Evolutionary conservation across 192 early-diverging fungal genomes (phyloP).

Genomic region (Backusella parvicylindrica): DNA sequence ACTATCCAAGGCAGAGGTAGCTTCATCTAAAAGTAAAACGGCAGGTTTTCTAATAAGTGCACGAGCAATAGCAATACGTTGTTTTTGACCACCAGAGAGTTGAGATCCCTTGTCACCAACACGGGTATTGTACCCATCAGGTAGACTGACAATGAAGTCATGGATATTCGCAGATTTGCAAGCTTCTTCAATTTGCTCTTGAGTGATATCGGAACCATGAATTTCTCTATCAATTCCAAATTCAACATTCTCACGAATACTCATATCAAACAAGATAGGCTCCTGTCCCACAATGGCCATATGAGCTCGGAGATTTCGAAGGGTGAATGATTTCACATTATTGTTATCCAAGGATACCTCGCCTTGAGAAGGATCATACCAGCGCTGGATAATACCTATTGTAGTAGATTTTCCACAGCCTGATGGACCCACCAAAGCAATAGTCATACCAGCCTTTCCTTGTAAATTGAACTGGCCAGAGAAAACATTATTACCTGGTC

Average conservation of each 20-base stretch:
- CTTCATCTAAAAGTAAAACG: constrained; percentile 80
- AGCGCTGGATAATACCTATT: constrained; percentile 64
- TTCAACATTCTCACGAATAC: constrained; percentile 87
- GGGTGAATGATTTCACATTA: constrained; percentile 57
- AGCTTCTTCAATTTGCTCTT: constrained; percentile 52
- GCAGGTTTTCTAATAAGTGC: constrained; percentile 81
- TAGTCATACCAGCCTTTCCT: constrained; percentile 63
- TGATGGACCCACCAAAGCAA: constrained; percentile 83
- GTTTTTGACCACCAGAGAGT: constrained; percentile 66
- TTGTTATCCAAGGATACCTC: constrained; percentile 54
- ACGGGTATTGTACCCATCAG: constrained; percentile 59
- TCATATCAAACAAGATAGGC: constrained; percentile 85
- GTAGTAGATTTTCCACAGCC: constrained; percentile 84
- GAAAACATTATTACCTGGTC: constrained; percentile 49
- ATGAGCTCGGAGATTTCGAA: constrained; percentile 61
- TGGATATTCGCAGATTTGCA: constrained; percentile 60
- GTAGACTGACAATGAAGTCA: constrained; percentile 49
- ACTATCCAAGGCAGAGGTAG: constrained; percentile 68
- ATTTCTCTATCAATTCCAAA: constrained; percentile 53
- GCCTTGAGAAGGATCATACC: constrained; percentile 74
- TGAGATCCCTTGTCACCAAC: constrained; percentile 66
- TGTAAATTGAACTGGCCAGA: constrained; percentile 37
- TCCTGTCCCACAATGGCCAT: constrained; percentile 90
- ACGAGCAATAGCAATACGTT: constrained; percentile 82
- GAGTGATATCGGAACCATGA: constrained; percentile 33